phyloP scores from a whole-genome alignment of 148 eudicot species.

The Rhododendron henanense region DNA sequence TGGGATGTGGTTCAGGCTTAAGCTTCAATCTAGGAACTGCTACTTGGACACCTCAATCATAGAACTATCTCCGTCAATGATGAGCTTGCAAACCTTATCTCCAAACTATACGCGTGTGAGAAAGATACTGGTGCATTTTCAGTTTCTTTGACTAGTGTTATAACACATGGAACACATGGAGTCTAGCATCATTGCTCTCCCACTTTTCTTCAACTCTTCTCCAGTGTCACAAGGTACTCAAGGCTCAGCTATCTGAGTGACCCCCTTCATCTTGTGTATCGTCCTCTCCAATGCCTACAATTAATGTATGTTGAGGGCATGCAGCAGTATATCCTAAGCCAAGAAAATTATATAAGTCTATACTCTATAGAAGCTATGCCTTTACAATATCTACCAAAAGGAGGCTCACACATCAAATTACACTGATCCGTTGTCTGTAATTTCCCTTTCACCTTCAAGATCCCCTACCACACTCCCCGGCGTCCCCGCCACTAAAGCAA shows the following conservation, averaged over 20 bases:
- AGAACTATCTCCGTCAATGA: background rate
- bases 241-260: background rate
- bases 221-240: background rate
- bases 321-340: background rate
- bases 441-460: too few relatives aligned
- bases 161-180: background rate
- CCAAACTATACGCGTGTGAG: background rate
- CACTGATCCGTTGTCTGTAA: too few relatives aligned
- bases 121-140: background rate
- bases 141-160: background rate
- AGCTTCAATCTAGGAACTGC: background rate
- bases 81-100: background rate
- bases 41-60: background rate
- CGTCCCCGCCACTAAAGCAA: too few relatives aligned
- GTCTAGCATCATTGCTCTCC: too few relatives aligned
- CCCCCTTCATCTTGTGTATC: background rate
- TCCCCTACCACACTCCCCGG: too few relatives aligned
- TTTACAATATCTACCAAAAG: too few relatives aligned
- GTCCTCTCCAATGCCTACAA: background rate
- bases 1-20: background rate
- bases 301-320: background rate
- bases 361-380: too few relatives aligned
- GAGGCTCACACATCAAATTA: too few relatives aligned
- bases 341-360: too few relatives aligned
- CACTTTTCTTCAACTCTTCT: too few relatives aligned